Percentiles rank a stretch among this genome's conserved stretches.
phyloP scores from a whole-genome alignment of 805 yeast genomes.

The Sungouiozyma intestinalis region DNA sequence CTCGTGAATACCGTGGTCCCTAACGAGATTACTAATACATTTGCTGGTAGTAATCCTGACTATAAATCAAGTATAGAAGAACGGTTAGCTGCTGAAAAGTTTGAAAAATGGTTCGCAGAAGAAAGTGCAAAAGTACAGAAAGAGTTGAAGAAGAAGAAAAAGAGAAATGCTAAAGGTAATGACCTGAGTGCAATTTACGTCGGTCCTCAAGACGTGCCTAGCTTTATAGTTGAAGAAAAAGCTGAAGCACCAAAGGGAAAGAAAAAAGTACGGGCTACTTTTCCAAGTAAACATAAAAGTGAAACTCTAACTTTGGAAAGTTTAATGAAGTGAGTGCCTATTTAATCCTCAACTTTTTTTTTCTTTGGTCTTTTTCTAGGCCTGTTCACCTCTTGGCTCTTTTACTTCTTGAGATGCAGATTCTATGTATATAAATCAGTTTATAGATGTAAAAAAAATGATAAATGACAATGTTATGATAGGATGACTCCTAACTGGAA shows the following conservation, averaged over 20 bases:
- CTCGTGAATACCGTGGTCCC: constrained; percentile 3
- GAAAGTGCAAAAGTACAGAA: constrained; percentile 60
- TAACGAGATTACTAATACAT: constrained; percentile 7
- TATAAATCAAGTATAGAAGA: constrained; percentile 39
- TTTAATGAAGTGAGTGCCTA: background rate
- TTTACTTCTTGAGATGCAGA: too few relatives aligned
- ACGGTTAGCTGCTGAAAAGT: constrained; percentile 70
- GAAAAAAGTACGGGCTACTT: constrained; percentile 13
- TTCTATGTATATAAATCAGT: too few relatives aligned
- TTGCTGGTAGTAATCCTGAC: constrained; percentile 3
- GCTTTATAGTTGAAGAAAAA: constrained; percentile 4
- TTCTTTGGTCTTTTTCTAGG: too few relatives aligned
- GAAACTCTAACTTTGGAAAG: background rate
- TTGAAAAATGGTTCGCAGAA: constrained; percentile 80
- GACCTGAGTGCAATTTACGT: constrained; percentile 10
- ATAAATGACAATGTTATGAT: too few relatives aligned
- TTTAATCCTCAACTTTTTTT: too few relatives aligned
- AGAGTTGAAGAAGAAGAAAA: constrained; percentile 5
- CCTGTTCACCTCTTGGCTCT: too few relatives aligned
- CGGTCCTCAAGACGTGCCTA: constrained; percentile 14
- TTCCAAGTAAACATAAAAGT: constrained; percentile 8
- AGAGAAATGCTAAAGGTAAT: constrained; percentile 4
- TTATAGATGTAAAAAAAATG: too few relatives aligned
- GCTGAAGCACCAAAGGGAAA: constrained; percentile 4
- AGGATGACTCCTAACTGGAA: too few relatives aligned